Conservation (phyloP, 495 filamentous ascomycete species). For the Clavariopsis aquatica region DNA sequence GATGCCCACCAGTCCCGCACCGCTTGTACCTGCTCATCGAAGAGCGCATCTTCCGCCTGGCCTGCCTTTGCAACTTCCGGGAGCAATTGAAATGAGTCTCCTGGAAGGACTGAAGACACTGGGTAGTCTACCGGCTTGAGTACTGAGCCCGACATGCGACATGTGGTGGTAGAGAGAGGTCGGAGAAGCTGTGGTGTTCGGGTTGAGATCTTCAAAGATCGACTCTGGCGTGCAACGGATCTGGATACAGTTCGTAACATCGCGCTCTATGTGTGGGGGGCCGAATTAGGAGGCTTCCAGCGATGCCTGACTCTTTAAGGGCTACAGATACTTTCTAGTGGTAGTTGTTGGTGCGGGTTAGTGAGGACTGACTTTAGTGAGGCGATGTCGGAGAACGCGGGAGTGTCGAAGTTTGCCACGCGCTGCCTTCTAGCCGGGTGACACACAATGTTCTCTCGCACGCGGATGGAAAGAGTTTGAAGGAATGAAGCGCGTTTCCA, state of each 20-base stretch:
- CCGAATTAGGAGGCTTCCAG: not conserved
- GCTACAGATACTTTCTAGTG: not conserved
- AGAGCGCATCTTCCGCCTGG: slow-evolving; percentile 76
- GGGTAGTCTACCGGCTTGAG: slow-evolving; percentile 52
- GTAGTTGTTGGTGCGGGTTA: slow-evolving; percentile 23
- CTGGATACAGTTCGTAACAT: slow-evolving; percentile 42
- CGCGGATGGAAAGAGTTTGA: slow-evolving; percentile 8
- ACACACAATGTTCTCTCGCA: not conserved
- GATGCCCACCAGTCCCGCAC: slow-evolving; percentile 86
- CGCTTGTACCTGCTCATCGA: slow-evolving; percentile 73
- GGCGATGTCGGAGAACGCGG: not conserved
- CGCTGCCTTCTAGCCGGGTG: not conserved
- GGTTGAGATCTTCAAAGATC: slow-evolving; percentile 21
- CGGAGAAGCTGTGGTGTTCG: slow-evolving; percentile 35
- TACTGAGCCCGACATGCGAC: slow-evolving; percentile 38
- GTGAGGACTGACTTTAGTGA: not conserved
- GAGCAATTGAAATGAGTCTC: slow-evolving; percentile 79
- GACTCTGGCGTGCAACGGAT: slow-evolving; percentile 35
- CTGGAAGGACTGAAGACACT: slow-evolving; percentile 59
- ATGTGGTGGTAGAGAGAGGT: slow-evolving; percentile 38
- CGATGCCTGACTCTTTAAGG: not conserved
- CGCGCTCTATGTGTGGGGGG: slow-evolving; percentile 8
- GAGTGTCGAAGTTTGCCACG: slow-evolving; percentile 23
- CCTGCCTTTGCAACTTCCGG: slow-evolving; percentile 71
- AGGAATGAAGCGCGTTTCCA: not conserved